Percentiles rank a stretch among this genome's conserved stretches.
Evolutionary conservation across 306 rosid species (phyloP).

Genomic region (Oemleria cerasiformis): DNA sequence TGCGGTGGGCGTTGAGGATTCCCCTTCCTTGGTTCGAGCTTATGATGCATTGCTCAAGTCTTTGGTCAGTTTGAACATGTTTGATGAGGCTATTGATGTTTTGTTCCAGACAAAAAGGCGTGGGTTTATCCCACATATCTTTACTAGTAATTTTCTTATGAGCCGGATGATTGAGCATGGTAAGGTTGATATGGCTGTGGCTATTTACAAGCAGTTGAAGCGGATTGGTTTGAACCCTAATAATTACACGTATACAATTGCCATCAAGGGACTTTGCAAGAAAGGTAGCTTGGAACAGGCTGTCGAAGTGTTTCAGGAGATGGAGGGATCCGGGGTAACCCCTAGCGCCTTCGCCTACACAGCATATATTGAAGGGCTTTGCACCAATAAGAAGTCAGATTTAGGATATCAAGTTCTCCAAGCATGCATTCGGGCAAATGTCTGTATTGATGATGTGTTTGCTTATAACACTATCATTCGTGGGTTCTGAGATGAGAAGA

Average conservation of each 20-base stretch:
- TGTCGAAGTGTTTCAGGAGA: slow-evolving; percentile 47
- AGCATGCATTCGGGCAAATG: slow-evolving; percentile 38
- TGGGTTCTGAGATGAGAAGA: slow-evolving; percentile 72
- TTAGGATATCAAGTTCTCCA: slow-evolving; percentile 56
- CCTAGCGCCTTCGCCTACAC: slow-evolving; percentile 49
- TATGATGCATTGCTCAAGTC: slow-evolving; percentile 59
- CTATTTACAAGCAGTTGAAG: slow-evolving; percentile 53
- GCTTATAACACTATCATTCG: slow-evolving; percentile 57
- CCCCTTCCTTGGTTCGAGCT: slow-evolving; percentile 38
- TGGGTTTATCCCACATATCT: slow-evolving; percentile 57
- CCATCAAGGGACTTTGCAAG: slow-evolving; percentile 64
- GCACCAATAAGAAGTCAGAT: slow-evolving; percentile 44
- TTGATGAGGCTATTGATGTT: slow-evolving; percentile 65
- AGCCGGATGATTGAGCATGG: slow-evolving; percentile 54
- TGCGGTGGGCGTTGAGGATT: slow-evolving; percentile 27
- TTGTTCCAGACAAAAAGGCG: slow-evolving; percentile 42
- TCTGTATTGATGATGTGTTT: slow-evolving; percentile 48
- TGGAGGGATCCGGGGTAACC: slow-evolving; percentile 54
- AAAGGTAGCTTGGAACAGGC: slow-evolving; percentile 55
- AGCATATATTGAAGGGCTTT: slow-evolving; percentile 66
- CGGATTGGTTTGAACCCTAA: slow-evolving; percentile 69
- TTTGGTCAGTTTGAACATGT: slow-evolving; percentile 53
- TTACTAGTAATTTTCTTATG: slow-evolving; percentile 62
- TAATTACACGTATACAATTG: slow-evolving; percentile 58
- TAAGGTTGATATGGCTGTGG: slow-evolving; percentile 43